Evolutionary conservation across 371 early-diverging fungal species (phyloP), one percentile per base, ranked within the genome.

Genomic region (Rhizomucor miehei): DNA sequence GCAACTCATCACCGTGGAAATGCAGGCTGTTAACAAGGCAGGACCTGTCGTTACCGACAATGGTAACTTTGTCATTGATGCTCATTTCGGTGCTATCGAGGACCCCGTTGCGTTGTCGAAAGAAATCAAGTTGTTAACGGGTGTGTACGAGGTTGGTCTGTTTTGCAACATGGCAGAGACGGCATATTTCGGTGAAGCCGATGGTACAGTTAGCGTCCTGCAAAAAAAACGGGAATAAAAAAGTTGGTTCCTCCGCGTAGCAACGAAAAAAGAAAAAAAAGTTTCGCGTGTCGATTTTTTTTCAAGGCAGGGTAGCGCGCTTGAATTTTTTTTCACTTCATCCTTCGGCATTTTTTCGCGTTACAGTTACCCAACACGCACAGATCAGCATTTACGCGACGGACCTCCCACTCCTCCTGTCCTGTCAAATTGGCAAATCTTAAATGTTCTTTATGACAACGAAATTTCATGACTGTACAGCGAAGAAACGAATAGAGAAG

Each of bases 21-120:
- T 39, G 13, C 40, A 56, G 56, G 56, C 56, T 37, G 50, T 56
- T 14, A 76, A 82, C 34, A 96, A 96, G 71, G 97, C 97, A 0
- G 97, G 97, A 6, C 97, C 97, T 0, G 91, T 93, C 19, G 90
- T 95, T 1, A 94, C 94, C 6, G 97, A 97, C 66, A 92, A 92
- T 58, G 94, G 95, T n/a, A 95, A 93, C 71, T 85, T 95, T 62
- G 75, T 94, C n/a, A 63, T 97, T 34, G 97, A 97, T 71, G 89
- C 84, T 2, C 75, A 89, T 16, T 86, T 95, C 65, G 92, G 91
- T 16, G 60, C 71, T n/a, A 87, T 92, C 55, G 45, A 69, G 8
- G 80, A 87, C 35, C 85, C 88, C 11, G 60, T 37, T 6, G 61
- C 68, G 14, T 60, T 90, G 9, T 74, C 85, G 52, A 67, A 63